phyloP scores from a whole-genome alignment of 768 basidiomycete genomes.

The Steccherinum ochraceum region DNA sequence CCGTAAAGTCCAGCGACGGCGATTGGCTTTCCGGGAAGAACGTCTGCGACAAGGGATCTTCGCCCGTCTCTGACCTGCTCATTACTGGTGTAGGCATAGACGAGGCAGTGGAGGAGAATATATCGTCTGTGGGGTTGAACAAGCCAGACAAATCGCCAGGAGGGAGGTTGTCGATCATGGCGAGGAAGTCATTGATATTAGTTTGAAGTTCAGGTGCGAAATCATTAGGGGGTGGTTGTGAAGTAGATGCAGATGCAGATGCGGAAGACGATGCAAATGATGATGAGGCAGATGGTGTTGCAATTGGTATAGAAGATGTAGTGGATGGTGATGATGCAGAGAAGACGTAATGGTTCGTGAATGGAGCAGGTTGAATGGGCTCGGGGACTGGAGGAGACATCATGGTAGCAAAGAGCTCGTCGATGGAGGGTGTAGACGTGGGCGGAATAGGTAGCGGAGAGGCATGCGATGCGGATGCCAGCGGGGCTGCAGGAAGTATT shows the following conservation, averaged over 20 bases:
- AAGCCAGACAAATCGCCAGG: slow-evolving; percentile 14
- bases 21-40: not conserved
- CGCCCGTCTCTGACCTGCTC: not conserved
- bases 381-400: not conserved
- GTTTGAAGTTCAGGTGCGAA: slow-evolving; percentile 6
- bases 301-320: not conserved
- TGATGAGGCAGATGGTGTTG: not conserved
- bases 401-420: not conserved
- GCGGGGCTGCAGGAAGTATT: not conserved
- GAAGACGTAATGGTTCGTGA: not conserved
- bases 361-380: not conserved
- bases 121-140: slow-evolving; percentile 1
- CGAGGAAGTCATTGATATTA: slow-evolving; percentile 20
- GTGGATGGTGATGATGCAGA: not conserved
- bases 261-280: not conserved
- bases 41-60: not conserved
- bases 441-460: not conserved
- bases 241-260: not conserved
- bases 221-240: not conserved
- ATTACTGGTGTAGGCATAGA: not conserved
- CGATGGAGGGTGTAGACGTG: not conserved
- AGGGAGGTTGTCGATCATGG: slow-evolving; percentile 17
- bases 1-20: not conserved
- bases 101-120: not conserved
- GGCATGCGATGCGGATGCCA: not conserved